Evolutionary conservation across 1,284 basidiomycete species (phyloP), one percentile per base, ranked within the genome.

Genomic region (Marasmius oreades): DNA sequence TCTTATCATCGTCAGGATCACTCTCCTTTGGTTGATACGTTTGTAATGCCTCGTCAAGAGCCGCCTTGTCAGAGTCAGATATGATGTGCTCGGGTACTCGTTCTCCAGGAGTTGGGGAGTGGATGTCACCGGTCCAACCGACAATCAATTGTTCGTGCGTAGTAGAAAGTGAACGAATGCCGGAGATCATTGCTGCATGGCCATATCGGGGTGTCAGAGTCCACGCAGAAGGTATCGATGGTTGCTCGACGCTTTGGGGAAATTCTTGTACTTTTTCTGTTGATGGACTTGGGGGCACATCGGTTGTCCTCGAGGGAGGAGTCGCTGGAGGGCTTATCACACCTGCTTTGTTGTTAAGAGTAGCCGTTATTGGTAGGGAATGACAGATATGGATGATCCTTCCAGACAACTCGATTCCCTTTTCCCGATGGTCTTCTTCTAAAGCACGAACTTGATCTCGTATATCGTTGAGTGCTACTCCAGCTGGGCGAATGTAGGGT

Each of bases 111-210:
- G 72, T 68, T 10, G 74, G 67, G 12, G 77, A 72, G 48, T 81
- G 70, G 59, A 98, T 80, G 63, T 98, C 94, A 39, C 95, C 96
- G 0, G 92, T 93, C 91, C 95, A 97, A 26, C 93, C 96, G 47
- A 98, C 82, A 65, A 98, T 85, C 61, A 97, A 73, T 75, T 99
- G 93, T 62, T 94, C 87, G 70, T 96, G 92, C 0, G 90, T 89
- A 12, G 84, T 75, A 11, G 87, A 83, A 45, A 99, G 82, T 3
- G 88, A 91, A 56, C 88, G 84, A 66, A 98, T 95, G 36, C 97
- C 96, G 51, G 89, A 91, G 63, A 96, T 90, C 90, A 99, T 93
- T 7, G 96, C 96, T 5, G 93, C 86, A 71, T 99, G 96, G 22
- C 95, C 96, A 56, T 94, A 88, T 36, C 95, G 81, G 3, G 88